Base-by-base conservation (phyloP, 1,284 basidiomycete species). In the Apiotrichum akiyoshidainum region DNA sequence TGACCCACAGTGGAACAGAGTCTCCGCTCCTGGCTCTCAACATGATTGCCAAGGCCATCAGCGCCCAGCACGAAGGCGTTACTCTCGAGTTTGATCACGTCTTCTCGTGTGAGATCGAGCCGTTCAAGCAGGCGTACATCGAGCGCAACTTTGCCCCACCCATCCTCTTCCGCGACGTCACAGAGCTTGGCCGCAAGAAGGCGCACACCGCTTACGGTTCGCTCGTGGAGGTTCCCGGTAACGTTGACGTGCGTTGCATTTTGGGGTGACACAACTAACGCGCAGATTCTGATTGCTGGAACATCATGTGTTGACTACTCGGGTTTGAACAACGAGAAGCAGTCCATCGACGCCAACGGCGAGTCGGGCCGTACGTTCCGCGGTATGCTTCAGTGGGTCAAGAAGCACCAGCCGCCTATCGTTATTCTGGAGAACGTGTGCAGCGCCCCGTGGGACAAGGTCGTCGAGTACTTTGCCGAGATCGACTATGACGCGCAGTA, bases 241-340 rank as follows among this genome's bases (percentile, higher is more conserved):
- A 95, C 67, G 90, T 93, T 11, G 94, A 97, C 62, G 76, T 75
- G 51, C 69, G 68, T 59, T 2, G 17, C 14, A n/a, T 33, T 16
- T 19, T 35, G 11, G 21, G 13, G 2, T 42, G n/a, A 14, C 22
- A 5, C 48, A 56, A 65, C 47, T 64, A 44, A 5, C 26, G 14
- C 19, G 14, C 52, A 71, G 74, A 79, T 94, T 42, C 82, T 94
- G 19, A 84, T 97, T 55, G 93, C 93, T 1, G 93, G 93, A 21
- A 97, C 93, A 0, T 95, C 92, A 9, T 97, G 93, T 66, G 93
- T 97, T 65, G 94, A 97, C 75, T 97, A 95, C 70, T 97, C 94
- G 16, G 90, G 89, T 68, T 83, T 97, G 55, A 97, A 97, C 78
- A 95, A 91, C 69, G 85, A 89, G 73, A 92, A 92, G 75, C 92